Conservation (phyloP, 2,329 filamentous ascomycete genomes). For the Cladophialophora yegresii region DNA sequence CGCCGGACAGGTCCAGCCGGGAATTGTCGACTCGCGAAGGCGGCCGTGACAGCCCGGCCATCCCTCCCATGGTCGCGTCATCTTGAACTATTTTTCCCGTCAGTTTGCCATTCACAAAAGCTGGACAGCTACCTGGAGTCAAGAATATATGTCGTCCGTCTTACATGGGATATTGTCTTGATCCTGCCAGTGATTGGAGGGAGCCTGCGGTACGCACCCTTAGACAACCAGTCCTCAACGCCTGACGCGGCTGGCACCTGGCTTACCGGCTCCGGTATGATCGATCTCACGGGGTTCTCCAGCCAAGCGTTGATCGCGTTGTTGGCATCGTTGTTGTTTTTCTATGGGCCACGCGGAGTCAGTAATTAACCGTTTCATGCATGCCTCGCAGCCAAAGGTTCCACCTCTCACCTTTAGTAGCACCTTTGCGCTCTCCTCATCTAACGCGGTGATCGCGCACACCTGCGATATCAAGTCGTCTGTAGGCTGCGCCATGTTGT, state of each 20-base stretch:
- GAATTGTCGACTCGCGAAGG: slow-evolving; percentile 48
- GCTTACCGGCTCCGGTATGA: slow-evolving; percentile 22
- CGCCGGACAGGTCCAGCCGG: slow-evolving; percentile 37
- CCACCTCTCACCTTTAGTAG: slow-evolving; percentile 26
- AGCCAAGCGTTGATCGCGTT: slow-evolving; percentile 53
- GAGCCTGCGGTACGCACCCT: slow-evolving; percentile 12
- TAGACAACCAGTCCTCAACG: slow-evolving; percentile 1
- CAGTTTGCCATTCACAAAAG: slow-evolving; percentile 1
- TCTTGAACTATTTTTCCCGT: slow-evolving; percentile 41
- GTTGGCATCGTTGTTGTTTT: slow-evolving; percentile 48
- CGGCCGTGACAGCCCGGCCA: slow-evolving; percentile 50
- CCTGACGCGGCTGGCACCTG: background rate
- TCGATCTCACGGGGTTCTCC: slow-evolving; percentile 43
- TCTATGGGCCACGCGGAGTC: slow-evolving; percentile 38
- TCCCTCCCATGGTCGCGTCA: slow-evolving; percentile 42
- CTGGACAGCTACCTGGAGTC: background rate
- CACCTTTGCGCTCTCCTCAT: slow-evolving; percentile 25
- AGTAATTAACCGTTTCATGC: background rate
- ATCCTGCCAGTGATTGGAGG: slow-evolving; percentile 31
- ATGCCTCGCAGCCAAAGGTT: background rate
- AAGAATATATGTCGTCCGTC: slow-evolving; percentile 4
- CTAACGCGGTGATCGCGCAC: slow-evolving; percentile 21
- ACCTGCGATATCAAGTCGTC: slow-evolving; percentile 26
- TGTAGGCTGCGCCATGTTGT: slow-evolving; percentile 22
- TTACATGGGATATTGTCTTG: slow-evolving; percentile 36